A percentile compares a stretch with the other conserved stretches of the same genome.
Conservation (phyloP, 495 filamentous ascomycete species). For the Trichoderma erinaceum region DNA sequence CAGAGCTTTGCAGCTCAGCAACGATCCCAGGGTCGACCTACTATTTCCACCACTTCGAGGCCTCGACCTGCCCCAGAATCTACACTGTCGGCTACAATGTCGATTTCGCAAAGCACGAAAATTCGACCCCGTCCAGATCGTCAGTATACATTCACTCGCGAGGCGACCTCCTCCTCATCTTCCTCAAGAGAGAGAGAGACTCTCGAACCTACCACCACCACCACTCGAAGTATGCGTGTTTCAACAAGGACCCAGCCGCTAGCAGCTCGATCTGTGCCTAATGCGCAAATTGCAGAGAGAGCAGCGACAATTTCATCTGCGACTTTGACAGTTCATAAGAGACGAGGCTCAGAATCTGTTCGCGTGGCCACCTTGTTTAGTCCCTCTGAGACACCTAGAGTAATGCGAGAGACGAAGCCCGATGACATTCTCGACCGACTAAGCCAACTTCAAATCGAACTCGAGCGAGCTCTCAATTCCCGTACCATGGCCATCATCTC, state of each 20-base stretch:
- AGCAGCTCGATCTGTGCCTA: neutral
- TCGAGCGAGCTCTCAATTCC: conserved; percentile 52
- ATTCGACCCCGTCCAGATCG: neutral
- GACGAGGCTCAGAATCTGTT: conserved; percentile 4
- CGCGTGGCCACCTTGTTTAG: conserved; percentile 37
- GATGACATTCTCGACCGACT: conserved; percentile 47
- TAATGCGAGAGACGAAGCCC: conserved; percentile 43
- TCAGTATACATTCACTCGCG: neutral
- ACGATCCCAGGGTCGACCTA: conserved; percentile 39
- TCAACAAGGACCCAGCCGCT: neutral
- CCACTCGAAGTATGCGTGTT: neutral
- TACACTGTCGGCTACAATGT: neutral
- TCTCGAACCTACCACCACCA: neutral
- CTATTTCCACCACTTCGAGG: conserved; percentile 19
- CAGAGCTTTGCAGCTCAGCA: conserved; percentile 58
- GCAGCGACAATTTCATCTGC: neutral
- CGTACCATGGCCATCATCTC: conserved; percentile 45
- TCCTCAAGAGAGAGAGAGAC: conserved; percentile 3
- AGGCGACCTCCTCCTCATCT: neutral
- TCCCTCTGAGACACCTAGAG: conserved; percentile 43
- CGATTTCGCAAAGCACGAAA: conserved; percentile 2
- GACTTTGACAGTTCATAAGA: neutral
- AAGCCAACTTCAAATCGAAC: conserved; percentile 42
- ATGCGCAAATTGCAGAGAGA: neutral
- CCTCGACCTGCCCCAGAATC: neutral